phyloP scores from a whole-genome alignment of 495 filamentous ascomycete genomes.

The Pseudomonodictys pantanalensis region DNA sequence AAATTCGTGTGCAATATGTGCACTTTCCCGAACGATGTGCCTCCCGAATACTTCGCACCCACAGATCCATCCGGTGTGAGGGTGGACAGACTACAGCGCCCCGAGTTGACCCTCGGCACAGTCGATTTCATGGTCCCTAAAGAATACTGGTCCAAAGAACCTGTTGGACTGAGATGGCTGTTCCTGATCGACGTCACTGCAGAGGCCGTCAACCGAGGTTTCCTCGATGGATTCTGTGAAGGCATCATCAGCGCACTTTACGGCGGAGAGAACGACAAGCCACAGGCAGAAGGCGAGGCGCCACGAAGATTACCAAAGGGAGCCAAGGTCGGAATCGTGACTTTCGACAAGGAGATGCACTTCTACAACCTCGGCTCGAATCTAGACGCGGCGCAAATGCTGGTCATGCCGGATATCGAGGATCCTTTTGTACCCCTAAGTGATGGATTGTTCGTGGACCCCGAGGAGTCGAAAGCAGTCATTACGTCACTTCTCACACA shows the following conservation, averaged over 20 bases:
- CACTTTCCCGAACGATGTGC: slow-evolving; percentile 92
- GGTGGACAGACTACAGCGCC: slow-evolving; percentile 83
- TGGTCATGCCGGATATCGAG: slow-evolving; percentile 97
- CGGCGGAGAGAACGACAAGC: slow-evolving; percentile 50
- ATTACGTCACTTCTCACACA: slow-evolving; percentile 79
- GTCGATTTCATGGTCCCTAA: slow-evolving; percentile 96
- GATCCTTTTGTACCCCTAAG: slow-evolving; percentile 94
- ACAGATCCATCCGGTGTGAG: slow-evolving; percentile 82
- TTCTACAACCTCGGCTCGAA: slow-evolving; percentile 90
- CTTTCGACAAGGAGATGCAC: slow-evolving; percentile 91
- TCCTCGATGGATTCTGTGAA: slow-evolving; percentile 85
- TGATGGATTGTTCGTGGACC: slow-evolving; percentile 92
- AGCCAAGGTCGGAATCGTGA: slow-evolving; percentile 89
- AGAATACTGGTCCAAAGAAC: slow-evolving; percentile 97
- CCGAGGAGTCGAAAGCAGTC: slow-evolving; percentile 82
- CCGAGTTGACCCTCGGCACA: slow-evolving; percentile 85
- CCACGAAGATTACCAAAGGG: slow-evolving; percentile 67
- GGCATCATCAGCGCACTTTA: slow-evolving; percentile 86
- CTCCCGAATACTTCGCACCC: slow-evolving; percentile 88
- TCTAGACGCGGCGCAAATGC: slow-evolving; percentile 90
- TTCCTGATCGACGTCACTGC: slow-evolving; percentile 92
- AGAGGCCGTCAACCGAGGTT: slow-evolving; percentile 83
- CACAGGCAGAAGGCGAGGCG: slow-evolving; percentile 50
- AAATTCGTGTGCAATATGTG: slow-evolving; percentile 99
- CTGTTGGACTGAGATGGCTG: slow-evolving; percentile 79